phyloP scores from a whole-genome alignment of 2,329 filamentous ascomycete species.

The Leptographium galeiforme region DNA sequence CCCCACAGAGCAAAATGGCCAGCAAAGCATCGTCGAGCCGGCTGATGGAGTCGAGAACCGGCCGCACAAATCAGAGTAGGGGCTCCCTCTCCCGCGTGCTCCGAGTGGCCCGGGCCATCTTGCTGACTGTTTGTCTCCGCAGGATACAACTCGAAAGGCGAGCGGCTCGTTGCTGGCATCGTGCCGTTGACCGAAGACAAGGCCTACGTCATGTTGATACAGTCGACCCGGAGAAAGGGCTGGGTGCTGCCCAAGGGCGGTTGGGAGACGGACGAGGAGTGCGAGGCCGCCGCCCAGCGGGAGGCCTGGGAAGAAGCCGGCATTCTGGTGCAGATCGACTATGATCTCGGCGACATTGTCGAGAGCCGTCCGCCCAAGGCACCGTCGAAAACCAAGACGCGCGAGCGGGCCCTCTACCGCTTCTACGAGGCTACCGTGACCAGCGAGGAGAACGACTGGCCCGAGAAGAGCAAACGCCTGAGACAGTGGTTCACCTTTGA shows the following conservation, averaged over 20 bases:
- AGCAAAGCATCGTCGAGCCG: slow-evolving; percentile 22
- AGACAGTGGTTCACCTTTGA: slow-evolving; percentile 80
- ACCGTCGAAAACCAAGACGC: slow-evolving; percentile 39
- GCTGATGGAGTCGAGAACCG: slow-evolving; percentile 61
- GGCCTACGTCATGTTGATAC: slow-evolving; percentile 80
- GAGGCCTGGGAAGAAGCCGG: slow-evolving; percentile 99
- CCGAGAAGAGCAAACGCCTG: slow-evolving; percentile 82
- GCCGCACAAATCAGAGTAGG: slow-evolving; percentile 71
- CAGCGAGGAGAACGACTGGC: slow-evolving; percentile 78
- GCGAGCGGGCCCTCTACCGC: slow-evolving; percentile 52
- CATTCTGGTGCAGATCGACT: slow-evolving; percentile 71
- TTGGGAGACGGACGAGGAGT: slow-evolving; percentile 91
- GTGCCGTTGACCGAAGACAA: slow-evolving; percentile 82
- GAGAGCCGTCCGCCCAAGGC: slow-evolving; percentile 69
- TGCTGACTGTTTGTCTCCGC: slow-evolving; percentile 12
- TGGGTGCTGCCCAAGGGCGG: slow-evolving; percentile 98
- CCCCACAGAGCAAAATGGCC: not conserved
- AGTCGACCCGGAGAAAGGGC: slow-evolving; percentile 77
- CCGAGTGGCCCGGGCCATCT: too few relatives aligned
- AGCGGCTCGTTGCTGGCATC: slow-evolving; percentile 87
- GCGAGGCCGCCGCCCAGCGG: slow-evolving; percentile 68
- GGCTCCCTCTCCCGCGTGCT: slow-evolving; percentile 16
- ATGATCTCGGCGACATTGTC: slow-evolving; percentile 73
- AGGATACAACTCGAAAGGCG: slow-evolving; percentile 89
- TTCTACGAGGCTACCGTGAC: slow-evolving; percentile 85